Conservation (phyloP, 257 asterid genomes). For the Lithospermum erythrorhizon region DNA sequence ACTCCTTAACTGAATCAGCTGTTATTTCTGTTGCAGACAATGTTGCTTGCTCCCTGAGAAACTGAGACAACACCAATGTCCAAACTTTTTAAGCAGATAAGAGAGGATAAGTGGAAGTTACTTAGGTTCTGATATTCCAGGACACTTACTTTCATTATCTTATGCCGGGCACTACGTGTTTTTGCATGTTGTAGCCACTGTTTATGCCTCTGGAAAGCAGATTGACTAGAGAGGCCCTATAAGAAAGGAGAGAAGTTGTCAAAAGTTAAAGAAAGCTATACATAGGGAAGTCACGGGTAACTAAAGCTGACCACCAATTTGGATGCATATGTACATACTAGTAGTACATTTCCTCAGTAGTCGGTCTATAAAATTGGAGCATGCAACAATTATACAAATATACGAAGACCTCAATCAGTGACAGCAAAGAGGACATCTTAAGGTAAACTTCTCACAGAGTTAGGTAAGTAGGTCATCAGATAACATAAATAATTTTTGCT, state of each 20-base stretch:
- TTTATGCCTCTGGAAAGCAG: conserved; percentile 86
- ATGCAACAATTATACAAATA: no score
- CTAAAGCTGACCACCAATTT: background rate
- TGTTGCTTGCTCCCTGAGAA: conserved; percentile 87
- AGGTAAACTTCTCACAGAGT: no score
- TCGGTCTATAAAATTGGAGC: no score
- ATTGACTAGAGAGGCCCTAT: conserved; percentile 83
- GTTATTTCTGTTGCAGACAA: conserved; percentile 73
- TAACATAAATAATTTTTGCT: no score
- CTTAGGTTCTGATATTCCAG: conserved; percentile 1
- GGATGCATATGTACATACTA: no score
- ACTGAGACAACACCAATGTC: conserved; percentile 36
- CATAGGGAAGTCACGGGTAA: background rate
- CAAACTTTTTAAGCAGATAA: conserved; percentile 9
- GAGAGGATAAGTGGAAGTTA: background rate
- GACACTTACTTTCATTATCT: conserved; percentile 77
- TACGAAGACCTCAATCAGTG: no score
- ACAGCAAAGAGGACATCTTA: no score
- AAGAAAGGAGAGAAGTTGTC: conserved; percentile 1
- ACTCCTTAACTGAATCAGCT: conserved; percentile 64
- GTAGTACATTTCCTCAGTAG: no score
- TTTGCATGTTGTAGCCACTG: conserved; percentile 94
- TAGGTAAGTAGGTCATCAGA: no score
- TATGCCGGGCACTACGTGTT: conserved; percentile 93
- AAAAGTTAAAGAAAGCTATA: background rate